Evolutionary conservation across 768 basidiomycete species (phyloP), one percentile per base, ranked within the genome.

Genomic region (Roridomyces roridus): DNA sequence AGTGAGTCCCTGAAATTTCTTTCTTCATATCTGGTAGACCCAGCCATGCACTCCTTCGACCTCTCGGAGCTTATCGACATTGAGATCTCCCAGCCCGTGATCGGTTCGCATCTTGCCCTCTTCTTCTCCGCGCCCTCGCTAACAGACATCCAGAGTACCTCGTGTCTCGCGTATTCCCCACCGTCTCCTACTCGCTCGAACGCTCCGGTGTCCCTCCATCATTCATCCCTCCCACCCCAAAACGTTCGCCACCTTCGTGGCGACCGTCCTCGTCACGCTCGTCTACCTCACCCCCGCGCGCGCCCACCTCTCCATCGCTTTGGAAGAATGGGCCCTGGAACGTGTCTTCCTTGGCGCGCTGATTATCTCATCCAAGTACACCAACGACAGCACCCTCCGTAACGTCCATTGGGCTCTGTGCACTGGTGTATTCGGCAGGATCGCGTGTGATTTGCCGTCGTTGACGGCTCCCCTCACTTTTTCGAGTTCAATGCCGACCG

Each of bases 351-450:
- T 96, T 37, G 94, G 94, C 47, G 87, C 92, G n/a, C 72, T 95
- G 61, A 94, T 96, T 72, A 79, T 84, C 42, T 92, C 94, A 6
- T 88, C 88, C 74, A 96, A 91, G 85, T 94, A 94, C 69, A 76
- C 89, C 31, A 94, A 96, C 69, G 94, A 96, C 70, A 92, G 89
- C 15, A 92, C 91, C 24, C 81, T 94, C 17, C 94, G 94, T 80
- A 95, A 95, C 74, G 80, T 90, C 46, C 92, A 95, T 71, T 95
- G 92, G 92, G 88, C 89, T 8, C 77, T 89, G n/a, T 91, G 89
- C 72, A 90, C 90, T 0, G 87, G 87, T 25, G 86, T 91, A 23
- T 92, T 92, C 55, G 78, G 80, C 52, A 79, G 77, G 59, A 76
- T n/a, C n/a, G n/a, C n/a, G n/a, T n/a, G n/a, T n/a, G n/a, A n/a